These are phyloP conservation scores for Termitomyces sp. DNA, from an alignment of 768 basidiomycete species.

Conservation along the genomic window DNA sequence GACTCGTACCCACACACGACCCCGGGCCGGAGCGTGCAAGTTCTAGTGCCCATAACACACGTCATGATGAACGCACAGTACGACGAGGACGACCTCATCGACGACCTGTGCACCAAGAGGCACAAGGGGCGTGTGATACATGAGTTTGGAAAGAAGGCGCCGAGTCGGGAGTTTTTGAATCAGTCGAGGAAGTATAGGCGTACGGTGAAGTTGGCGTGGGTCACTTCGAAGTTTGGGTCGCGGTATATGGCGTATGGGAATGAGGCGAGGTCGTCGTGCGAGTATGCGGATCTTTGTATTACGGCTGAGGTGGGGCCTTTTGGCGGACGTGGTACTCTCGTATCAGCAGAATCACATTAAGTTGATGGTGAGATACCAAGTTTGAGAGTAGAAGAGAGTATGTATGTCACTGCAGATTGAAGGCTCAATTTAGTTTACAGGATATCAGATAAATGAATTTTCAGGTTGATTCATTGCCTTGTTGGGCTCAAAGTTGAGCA, in stretches of 20 bases:
- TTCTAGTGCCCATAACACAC: not conserved
- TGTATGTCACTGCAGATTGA: too few species aligned
- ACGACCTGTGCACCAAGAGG: not conserved
- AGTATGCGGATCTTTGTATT: slow-evolving; percentile 11
- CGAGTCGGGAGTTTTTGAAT: not conserved
- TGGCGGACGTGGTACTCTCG: not conserved
- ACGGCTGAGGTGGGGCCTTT: not conserved
- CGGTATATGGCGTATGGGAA: slow-evolving; percentile 9
- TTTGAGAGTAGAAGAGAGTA: too few species aligned
- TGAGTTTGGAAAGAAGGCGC: not conserved
- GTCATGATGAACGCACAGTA: not conserved
- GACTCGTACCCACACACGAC: too few species aligned
- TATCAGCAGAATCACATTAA: too few species aligned
- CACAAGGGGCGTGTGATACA: not conserved
- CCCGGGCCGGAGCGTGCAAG: not conserved
- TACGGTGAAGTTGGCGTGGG: slow-evolving; percentile 3
- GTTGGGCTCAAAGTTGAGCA: too few species aligned
- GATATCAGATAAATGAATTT: too few species aligned
- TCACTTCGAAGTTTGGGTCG: slow-evolving; percentile 4
- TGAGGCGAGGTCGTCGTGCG: not conserved
- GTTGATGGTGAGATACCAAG: too few species aligned
- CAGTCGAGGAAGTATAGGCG: not conserved
- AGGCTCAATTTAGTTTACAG: too few species aligned
- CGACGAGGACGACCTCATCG: not conserved
- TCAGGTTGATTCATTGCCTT: too few species aligned